These are phyloP conservation scores for Dendrocalamus latiflorus DNA, from an alignment of 202 grass and related monocot species.

Conservation along the genomic window DNA sequence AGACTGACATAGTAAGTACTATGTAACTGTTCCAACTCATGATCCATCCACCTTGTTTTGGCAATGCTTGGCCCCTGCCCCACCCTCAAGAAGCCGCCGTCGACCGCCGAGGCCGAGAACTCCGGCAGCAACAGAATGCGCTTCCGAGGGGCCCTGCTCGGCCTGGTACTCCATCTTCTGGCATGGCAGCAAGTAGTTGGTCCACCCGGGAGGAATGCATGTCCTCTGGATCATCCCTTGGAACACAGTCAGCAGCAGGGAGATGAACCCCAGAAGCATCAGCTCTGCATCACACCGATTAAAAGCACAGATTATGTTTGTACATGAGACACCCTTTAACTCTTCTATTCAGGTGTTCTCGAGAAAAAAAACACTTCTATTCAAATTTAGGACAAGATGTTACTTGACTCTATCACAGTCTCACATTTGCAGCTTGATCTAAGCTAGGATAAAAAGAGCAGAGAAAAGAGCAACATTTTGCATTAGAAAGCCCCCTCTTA, in stretches of 20 bases:
- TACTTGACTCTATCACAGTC: neutral
- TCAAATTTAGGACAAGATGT: neutral
- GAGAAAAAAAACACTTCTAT: neutral
- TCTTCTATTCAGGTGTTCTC: neutral
- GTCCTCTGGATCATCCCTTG: constrained; percentile 66
- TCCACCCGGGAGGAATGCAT: constrained; percentile 69
- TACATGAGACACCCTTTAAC: neutral
- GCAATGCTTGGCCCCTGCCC: constrained; percentile 37
- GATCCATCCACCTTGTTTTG: constrained; percentile 38
- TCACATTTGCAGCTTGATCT: neutral
- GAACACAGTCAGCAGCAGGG: constrained; percentile 78
- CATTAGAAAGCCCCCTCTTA: neutral
- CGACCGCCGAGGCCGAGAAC: constrained; percentile 25
- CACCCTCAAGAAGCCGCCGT: constrained; percentile 32
- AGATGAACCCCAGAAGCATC: constrained; percentile 97
- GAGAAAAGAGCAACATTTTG: neutral
- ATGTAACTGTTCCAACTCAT: neutral
- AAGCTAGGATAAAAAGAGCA: neutral
- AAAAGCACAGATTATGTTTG: too few species aligned
- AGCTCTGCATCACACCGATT: constrained; percentile 55
- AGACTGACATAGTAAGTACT: too few species aligned
- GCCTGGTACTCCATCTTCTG: constrained; percentile 3
- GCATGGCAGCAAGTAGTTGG: constrained; percentile 74
- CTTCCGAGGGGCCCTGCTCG: neutral
- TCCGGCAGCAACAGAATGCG: constrained; percentile 26